Base-by-base conservation (phyloP, 768 basidiomycete genomes). In the Kwoniella europaea region DNA sequence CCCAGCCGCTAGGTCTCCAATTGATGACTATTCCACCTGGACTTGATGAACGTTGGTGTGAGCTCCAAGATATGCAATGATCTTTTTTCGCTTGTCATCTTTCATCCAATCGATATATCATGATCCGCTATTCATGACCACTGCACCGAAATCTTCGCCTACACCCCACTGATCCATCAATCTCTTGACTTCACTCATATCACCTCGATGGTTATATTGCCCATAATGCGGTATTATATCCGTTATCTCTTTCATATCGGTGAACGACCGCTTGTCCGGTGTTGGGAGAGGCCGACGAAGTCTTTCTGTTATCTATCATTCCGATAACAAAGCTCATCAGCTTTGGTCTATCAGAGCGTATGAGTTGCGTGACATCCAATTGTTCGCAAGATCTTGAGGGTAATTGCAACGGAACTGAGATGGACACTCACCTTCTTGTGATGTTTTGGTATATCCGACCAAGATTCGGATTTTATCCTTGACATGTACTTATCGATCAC, bases 371-470 rank as follows among this genome's bases (percentile, higher is more conserved):
- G 35, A 35, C 35, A 35, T 35, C 35, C 35, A 35, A 35, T 7
- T 9, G 35, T 4, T 35, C 35, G 35, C 35, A 35, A 4, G 35
- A 35, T 35, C 35, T 35, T 35, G 35, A 35, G 35, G 35, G 35
- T 35, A 4, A 35, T 35, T 9, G 35, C 35, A 35, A 35, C 35
- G 35, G 35, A 35, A 35, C 7, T 35, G 35, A 35, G 35, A 35
- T 4, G 35, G 35, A 4, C 35, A 73, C 75, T 63, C 50, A 79
- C 83, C 77, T 84, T 85, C 69, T 84, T 85, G 68, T 85, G 85
- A 63, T 82, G 82, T 0, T 82, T 78, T 0, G 85, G 85, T n/a
- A 85, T 84, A 67, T 85, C 85, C 18, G 76, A 71, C 85, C 84
- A 84, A 13, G 78, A 80, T 67, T 81, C 81, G n/a, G 74, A 70